A percentile compares a stretch with the other conserved stretches of the same genome.
These are phyloP conservation scores for Sphaerulina populicola DNA, from an alignment of 2,329 filamentous ascomycete species.

Conservation along the genomic window DNA sequence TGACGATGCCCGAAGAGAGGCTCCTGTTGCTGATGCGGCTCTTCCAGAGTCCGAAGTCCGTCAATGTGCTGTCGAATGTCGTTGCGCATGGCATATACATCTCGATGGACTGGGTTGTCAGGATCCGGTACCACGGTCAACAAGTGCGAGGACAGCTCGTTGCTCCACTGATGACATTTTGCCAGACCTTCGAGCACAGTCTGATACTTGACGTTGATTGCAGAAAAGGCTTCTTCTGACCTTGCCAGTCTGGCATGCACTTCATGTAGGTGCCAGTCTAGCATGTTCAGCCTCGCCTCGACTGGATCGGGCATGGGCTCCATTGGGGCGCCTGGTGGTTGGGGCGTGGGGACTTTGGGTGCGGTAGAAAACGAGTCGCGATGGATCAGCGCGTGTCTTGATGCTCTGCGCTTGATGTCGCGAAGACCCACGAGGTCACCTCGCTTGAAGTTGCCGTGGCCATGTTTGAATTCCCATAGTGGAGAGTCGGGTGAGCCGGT, in stretches of 20 bases:
- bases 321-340: conserved; percentile 57
- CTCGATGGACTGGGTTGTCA: conserved; percentile 70
- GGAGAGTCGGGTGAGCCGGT: conserved; percentile 88
- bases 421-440: conserved; percentile 83
- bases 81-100: conserved; percentile 55
- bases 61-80: conserved; percentile 57
- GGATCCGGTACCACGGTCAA: conserved; percentile 64
- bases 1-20: conserved; percentile 34
- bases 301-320: conserved; percentile 66
- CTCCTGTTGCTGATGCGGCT: conserved; percentile 46
- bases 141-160: conserved; percentile 70
- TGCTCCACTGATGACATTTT: conserved; percentile 70
- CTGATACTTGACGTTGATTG: conserved; percentile 73
- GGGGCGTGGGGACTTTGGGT: conserved; percentile 63
- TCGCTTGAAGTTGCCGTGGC: conserved; percentile 91
- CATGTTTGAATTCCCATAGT: conserved; percentile 98
- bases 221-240: conserved; percentile 73
- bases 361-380: conserved; percentile 71
- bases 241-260: conserved; percentile 66
- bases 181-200: conserved; percentile 71
- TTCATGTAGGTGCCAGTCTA: conserved; percentile 80
- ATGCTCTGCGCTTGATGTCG: conserved; percentile 92
- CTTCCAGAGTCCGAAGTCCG: conserved; percentile 48
- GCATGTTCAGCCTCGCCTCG: conserved; percentile 62
- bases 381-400: conserved; percentile 84